Percentiles rank a stretch among this genome's conserved stretches.
phyloP scores from a whole-genome alignment of 2,329 filamentous ascomycete genomes.

The Pleomassaria siparia region DNA sequence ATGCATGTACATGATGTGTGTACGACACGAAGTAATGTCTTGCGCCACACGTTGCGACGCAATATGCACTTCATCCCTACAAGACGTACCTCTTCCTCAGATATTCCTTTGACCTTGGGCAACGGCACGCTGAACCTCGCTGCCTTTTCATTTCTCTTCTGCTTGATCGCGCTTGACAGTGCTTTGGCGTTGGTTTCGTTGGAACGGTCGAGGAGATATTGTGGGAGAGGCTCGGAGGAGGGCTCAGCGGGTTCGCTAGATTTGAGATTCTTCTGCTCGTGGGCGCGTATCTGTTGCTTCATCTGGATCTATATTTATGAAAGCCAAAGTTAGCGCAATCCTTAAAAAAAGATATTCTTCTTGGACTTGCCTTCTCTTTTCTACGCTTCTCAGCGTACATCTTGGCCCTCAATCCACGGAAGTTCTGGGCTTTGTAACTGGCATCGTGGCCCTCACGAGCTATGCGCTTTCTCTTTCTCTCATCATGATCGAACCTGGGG shows the following conservation, averaged over 20 bases:
- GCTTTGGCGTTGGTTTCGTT: conserved; percentile 71
- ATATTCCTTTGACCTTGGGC: conserved; percentile 91
- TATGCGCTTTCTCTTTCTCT: conserved; percentile 80
- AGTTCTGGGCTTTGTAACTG: conserved; percentile 88
- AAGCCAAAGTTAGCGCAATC: no score
- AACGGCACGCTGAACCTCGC: conserved; percentile 90
- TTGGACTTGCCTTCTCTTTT: no score
- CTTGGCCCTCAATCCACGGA: conserved; percentile 89
- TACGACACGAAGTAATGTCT: no score
- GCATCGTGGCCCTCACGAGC: conserved; percentile 88
- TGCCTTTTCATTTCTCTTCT: conserved; percentile 85
- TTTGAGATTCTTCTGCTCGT: conserved; percentile 97
- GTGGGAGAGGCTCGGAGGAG: conserved; percentile 77
- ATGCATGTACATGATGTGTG: no score
- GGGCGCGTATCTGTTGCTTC: conserved; percentile 68
- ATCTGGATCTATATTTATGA: no score
- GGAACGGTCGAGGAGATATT: conserved; percentile 89
- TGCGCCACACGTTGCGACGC: no score
- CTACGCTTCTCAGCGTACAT: conserved; percentile 89
- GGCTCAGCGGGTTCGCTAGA: conserved; percentile 76
- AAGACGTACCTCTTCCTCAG: conserved; percentile 96
- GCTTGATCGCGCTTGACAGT: conserved; percentile 85
- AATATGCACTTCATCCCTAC: no score
- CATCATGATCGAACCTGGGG: conserved; percentile 73
- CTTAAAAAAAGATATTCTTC: no score